A percentile compares a stretch with the other conserved stretches of the same genome.
Evolutionary conservation across 1,139 yeast genomes (phyloP).

Genomic region (Lodderomyces orthopsilosis): DNA sequence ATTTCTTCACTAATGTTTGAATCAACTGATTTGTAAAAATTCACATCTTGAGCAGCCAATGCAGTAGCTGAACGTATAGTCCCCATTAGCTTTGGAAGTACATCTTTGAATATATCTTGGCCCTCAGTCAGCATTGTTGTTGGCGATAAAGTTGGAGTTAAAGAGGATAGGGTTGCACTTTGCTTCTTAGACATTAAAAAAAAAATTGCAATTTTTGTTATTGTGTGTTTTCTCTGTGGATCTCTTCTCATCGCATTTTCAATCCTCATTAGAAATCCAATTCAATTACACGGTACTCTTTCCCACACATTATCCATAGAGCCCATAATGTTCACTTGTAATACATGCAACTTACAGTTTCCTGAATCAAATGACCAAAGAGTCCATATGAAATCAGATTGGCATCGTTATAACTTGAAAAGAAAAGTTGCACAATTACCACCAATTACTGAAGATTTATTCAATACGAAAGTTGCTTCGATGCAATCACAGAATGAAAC

Average conservation of each 20-base stretch:
- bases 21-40: constrained; percentile 72
- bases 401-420: constrained; percentile 70
- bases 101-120: constrained; percentile 19
- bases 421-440: constrained; percentile 61
- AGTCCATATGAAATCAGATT: constrained; percentile 59
- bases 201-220: neutral
- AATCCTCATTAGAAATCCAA: no score
- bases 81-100: constrained; percentile 45
- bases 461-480: constrained; percentile 44
- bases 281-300: no score
- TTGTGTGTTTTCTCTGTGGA: neutral
- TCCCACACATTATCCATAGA: no score
- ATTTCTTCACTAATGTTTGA: constrained; percentile 41
- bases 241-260: neutral
- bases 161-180: neutral
- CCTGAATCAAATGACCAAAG: constrained; percentile 42
- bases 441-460: constrained; percentile 48
- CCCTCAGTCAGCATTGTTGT: constrained; percentile 8
- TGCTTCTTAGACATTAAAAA: neutral
- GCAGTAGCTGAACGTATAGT: constrained; percentile 70
- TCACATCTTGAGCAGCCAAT: constrained; percentile 76
- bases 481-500: constrained; percentile 27
- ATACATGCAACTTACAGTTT: constrained; percentile 43
- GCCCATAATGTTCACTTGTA: constrained; percentile 44
- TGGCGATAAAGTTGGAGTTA: neutral